Base-by-base conservation (phyloP, 2,329 filamentous ascomycete genomes). In the Trichoderma sp. region DNA sequence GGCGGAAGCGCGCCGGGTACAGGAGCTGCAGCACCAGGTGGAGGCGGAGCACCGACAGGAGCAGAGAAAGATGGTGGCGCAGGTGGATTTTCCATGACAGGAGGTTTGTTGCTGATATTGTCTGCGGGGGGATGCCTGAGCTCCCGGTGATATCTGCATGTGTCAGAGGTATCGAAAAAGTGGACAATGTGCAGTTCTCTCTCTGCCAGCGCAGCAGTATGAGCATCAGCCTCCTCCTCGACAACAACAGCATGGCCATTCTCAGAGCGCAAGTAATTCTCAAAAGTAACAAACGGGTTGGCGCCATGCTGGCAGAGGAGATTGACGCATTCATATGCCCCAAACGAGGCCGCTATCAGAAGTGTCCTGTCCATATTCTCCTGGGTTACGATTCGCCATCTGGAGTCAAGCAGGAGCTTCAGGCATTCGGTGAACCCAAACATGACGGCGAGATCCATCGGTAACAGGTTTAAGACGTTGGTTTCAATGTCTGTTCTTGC, bases 371-470 rank as follows among this genome's bases (percentile, higher is more conserved):
- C 57, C 24, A 67, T 12, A 3, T 43, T 26, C 15, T 28, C 21
- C 32, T 61, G 56, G 30, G 64, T 18, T 9, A 28, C 8, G n/a
- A 26, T 14, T 21, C 39, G 51, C 43, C 26, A 58, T 15, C 8
- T 14, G 9, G 56, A 5, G 3, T 70, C 30, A 11, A 70, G 24
- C 1, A 72, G 60, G n/a, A 32, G 24, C 21, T 32, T 15, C n/a
- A 72, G 32, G 21, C 71, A 72, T 11, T 63, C 56, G 28, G 5
- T 6, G n/a, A 58, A 68, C 36, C 71, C 71, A 47, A 63, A 72
- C 56, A 72, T 72, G 43, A 34, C 71, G 6, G 71, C 65, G 34
- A 69, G 67, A 12, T 72, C 65, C 65, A 72, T 72, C 4, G 71
- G 71, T n/a, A 68, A 34, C 12, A 63, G 15, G n/a, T 14, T 56